Base-by-base conservation (phyloP, 2,329 filamentous ascomycete genomes). In the Sclerotinia subarctica region DNA sequence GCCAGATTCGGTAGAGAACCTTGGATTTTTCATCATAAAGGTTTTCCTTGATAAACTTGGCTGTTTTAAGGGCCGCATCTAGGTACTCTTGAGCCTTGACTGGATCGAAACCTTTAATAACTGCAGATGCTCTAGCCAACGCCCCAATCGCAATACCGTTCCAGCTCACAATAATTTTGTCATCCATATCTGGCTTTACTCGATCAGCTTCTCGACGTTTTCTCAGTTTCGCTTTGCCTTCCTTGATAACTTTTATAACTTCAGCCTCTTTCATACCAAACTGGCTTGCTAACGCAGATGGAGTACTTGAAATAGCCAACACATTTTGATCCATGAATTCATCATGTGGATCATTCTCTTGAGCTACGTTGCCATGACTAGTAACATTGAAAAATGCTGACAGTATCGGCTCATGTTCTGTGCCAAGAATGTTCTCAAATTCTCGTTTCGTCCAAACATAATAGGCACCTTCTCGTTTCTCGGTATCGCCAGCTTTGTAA, bases 311-410 rank as follows among this genome's bases (percentile, higher is more conserved):
- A 35, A 96, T 84, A 49, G 88, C 87, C 2, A 97, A 80, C 6
- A 97, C 93, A 76, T 98, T 99, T 77, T 96, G 93, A 74, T 94
- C 93, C 75, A 96, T 90, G 69, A 98, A 94, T 76, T 98, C 94
- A 76, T 98, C 94, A 74, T 96, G 91, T 0, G 92, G 90, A 76
- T 99, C 95, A 73, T 94, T 88, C 67, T 90, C 86, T 4, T 89
- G 88, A 46, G 89, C 86, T 1, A 99, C 90, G 74, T 99, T 98
- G 56, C 95, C 95, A 73, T 96, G 88, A 52, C 91, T 85, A 44
- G 86, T 85, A 19, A 97, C 90, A 69, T 92, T 91, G 87, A 92
- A 98, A 78, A 97, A 92, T 5, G 88, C 88, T 0, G 93, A 92
- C 42, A 92, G 88, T 21, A 97, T 86, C 3, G 89, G 86, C 29